phyloP scores from a whole-genome alignment of 495 filamentous ascomycete species.

The Barbatosphaeria neglecta region DNA sequence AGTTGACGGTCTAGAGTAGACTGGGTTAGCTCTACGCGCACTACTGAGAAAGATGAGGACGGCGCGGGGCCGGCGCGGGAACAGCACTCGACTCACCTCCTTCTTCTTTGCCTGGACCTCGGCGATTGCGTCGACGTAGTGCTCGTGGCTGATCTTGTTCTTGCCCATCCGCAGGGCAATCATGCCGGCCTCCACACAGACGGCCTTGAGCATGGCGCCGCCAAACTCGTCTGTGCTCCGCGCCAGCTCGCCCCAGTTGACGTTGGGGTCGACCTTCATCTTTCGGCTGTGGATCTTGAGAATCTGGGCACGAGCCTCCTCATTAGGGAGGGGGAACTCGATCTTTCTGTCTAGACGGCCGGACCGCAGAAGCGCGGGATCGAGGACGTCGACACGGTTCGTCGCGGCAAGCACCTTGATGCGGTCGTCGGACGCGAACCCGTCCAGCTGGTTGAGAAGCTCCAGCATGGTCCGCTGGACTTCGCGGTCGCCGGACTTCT shows the following conservation, averaged over 20 bases:
- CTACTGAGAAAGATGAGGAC: not conserved
- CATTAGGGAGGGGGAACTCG: slow-evolving; percentile 98
- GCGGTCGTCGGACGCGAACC: slow-evolving; percentile 95
- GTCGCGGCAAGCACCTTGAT: slow-evolving; percentile 98
- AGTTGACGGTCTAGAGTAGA: slow-evolving; percentile 44
- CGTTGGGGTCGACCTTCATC: slow-evolving; percentile 87
- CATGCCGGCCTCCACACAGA: slow-evolving; percentile 99
- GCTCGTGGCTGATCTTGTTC: slow-evolving; percentile 92
- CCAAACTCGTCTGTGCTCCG: slow-evolving; percentile 99
- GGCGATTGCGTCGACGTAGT: slow-evolving; percentile 96
- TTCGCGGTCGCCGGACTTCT: slow-evolving; percentile 96
- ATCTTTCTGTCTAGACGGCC: slow-evolving; percentile 97
- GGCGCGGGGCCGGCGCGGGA: not conserved
- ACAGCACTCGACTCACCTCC: slow-evolving; percentile 42
- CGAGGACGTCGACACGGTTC: slow-evolving; percentile 94
- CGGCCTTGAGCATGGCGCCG: slow-evolving; percentile 92
- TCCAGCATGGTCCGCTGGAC: slow-evolving; percentile 99
- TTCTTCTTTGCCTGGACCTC: slow-evolving; percentile 99
- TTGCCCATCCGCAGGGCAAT: slow-evolving; percentile 88
- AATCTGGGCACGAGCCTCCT: slow-evolving; percentile 95
- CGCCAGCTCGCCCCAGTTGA: slow-evolving; percentile 95
- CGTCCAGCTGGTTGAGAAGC: slow-evolving; percentile 95
- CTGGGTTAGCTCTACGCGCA: slow-evolving; percentile 19
- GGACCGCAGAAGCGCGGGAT: slow-evolving; percentile 86
- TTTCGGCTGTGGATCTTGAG: slow-evolving; percentile 94